Evolutionary conservation across 495 filamentous ascomycete genomes (phyloP).

Genomic region (Aspergillus saccharolyticus): DNA sequence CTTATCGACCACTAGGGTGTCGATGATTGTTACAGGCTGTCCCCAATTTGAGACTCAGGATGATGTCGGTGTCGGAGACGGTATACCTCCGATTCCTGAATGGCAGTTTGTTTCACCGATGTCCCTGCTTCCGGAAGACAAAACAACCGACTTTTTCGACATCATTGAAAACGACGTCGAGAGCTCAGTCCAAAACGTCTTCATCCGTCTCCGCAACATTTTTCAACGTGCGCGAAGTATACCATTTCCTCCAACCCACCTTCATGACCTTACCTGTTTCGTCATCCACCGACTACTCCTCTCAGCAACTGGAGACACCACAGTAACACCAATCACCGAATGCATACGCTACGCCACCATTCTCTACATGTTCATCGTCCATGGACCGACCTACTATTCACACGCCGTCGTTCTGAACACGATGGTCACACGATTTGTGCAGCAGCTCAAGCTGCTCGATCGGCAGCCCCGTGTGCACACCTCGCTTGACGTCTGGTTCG

Average conservation of each 20-base stretch:
- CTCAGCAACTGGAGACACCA: conserved; percentile 10
- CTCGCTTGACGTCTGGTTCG: conserved; percentile 35
- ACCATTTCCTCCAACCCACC: conserved; percentile 30
- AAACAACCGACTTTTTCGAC: conserved; percentile 4
- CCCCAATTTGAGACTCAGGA: conserved; percentile 48
- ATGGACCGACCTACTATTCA: conserved; percentile 48
- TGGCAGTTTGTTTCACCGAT: conserved; percentile 31
- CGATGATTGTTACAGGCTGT: conserved; percentile 43
- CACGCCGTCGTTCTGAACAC: conserved; percentile 36
- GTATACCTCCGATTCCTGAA: conserved; percentile 39
- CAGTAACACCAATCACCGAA: conserved; percentile 24
- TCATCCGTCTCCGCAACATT: conserved; percentile 37
- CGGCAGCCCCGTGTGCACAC: conserved; percentile 5
- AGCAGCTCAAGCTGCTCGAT: conserved; percentile 23
- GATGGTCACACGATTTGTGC: conserved; percentile 26
- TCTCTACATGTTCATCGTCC: conserved; percentile 47
- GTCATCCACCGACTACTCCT: conserved; percentile 44
- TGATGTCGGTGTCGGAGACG: conserved; percentile 42
- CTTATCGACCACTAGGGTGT: conserved; percentile 36
- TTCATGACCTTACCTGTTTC: conserved; percentile 49
- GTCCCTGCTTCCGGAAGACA: not conserved
- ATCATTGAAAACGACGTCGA: conserved; percentile 26
- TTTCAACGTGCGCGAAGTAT: conserved; percentile 24
- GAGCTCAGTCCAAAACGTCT: conserved; percentile 29
- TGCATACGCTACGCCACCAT: conserved; percentile 41